Evolutionary conservation across 768 basidiomycete species (phyloP).

Genomic region (Chalciporus pseudorubinellus): DNA sequence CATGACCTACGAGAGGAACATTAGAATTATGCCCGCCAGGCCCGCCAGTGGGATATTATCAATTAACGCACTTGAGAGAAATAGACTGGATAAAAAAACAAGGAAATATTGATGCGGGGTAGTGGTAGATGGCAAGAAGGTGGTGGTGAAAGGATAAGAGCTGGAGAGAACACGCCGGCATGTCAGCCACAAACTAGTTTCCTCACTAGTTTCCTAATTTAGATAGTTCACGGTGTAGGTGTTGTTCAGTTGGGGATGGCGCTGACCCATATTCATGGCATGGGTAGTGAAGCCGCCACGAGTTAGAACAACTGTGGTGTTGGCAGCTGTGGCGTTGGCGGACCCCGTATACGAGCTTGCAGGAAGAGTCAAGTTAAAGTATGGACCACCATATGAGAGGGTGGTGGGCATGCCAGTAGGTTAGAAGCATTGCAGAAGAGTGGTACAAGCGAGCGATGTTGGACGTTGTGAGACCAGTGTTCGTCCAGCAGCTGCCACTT

Average conservation of each 20-base stretch:
- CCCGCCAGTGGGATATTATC: no score
- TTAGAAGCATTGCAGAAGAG: conserved; percentile 84
- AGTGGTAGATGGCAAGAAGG: no score
- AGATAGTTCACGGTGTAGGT: conserved; percentile 83
- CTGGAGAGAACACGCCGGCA: no score
- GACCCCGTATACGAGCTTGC: conserved; percentile 61
- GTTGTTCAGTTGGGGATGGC: conserved; percentile 77
- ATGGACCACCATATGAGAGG: conserved; percentile 78
- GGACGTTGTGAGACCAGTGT: conserved; percentile 58
- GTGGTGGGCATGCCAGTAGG: conserved; percentile 67
- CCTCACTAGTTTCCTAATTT: no score
- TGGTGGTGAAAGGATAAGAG: no score
- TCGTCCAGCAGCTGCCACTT: conserved; percentile 72
- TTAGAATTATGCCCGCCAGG: no score
- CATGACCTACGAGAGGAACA: no score
- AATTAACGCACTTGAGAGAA: no score
- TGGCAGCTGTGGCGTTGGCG: conserved; percentile 68
- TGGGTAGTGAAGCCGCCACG: conserved; percentile 85
- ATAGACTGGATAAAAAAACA: no score
- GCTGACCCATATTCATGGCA: conserved; percentile 87
- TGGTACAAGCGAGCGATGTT: conserved; percentile 85
- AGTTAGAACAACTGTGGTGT: conserved; percentile 71
- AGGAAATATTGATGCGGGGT: no score
- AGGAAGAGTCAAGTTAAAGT: conserved; percentile 77
- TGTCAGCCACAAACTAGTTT: no score